Evolutionary conservation across 257 asterid genomes (phyloP).

Genomic region (Euphrasia confusa): DNA sequence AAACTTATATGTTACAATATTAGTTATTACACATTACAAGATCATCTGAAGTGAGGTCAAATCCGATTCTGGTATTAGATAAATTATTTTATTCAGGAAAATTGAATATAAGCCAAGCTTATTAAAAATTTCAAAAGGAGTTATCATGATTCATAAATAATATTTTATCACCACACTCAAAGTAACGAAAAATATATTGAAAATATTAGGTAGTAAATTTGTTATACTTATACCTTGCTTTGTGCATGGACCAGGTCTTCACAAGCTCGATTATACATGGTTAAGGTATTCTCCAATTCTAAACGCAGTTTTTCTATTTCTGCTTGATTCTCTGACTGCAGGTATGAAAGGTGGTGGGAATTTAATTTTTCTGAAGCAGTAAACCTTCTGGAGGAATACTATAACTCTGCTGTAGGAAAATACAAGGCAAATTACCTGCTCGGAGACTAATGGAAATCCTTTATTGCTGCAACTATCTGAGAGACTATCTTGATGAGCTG

Average conservation of each 20-base stretch:
- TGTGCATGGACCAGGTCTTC: conserved; percentile 58
- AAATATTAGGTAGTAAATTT: conserved; percentile 11
- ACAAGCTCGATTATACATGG: conserved; percentile 69
- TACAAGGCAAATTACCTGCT: conserved; percentile 39
- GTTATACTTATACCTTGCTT: conserved; percentile 47
- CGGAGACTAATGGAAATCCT: conserved; percentile 32
- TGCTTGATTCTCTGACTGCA: conserved; percentile 46
- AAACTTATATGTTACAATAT: neutral
- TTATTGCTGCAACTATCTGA: conserved; percentile 26
- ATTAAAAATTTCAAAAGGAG: neutral
- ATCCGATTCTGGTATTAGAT: neutral
- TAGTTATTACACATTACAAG: neutral
- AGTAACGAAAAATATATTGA: neutral
- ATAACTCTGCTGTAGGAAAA: conserved; percentile 12
- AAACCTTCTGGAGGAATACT: conserved; percentile 17
- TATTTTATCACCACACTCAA: conserved; percentile 12
- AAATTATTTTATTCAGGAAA: neutral
- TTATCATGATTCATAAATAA: neutral
- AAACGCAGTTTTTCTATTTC: conserved; percentile 59
- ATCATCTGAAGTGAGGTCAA: conserved; percentile 1
- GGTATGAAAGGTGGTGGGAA: conserved; percentile 21
- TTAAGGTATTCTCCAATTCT: conserved; percentile 52
- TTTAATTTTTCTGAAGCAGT: conserved; percentile 16
- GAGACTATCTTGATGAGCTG: conserved; percentile 25
- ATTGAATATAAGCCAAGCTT: conserved; percentile 5